Evolutionary conservation across 1,284 basidiomycete genomes (phyloP).

Genomic region (Sphagnurus paluster): DNA sequence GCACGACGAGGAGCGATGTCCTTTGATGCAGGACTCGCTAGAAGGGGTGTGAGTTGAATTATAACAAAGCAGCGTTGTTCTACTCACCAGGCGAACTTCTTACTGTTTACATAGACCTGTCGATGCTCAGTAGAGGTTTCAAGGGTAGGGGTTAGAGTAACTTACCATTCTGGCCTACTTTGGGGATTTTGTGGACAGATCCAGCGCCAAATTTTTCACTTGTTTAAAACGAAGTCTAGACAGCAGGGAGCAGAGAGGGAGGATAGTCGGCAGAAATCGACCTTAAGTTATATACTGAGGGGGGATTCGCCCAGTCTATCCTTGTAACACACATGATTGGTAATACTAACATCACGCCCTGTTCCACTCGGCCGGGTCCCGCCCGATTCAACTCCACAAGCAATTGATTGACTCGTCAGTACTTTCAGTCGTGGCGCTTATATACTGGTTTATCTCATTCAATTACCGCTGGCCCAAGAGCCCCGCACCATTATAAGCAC

Average conservation of each 20-base stretch:
- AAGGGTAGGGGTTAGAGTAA: neutral
- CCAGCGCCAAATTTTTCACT: neutral
- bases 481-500: no score
- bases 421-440: no score
- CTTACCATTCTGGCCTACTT: conserved; percentile 16
- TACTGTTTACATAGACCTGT: conserved; percentile 75
- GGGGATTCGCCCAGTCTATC: no score
- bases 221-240: neutral
- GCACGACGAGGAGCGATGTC: conserved; percentile 83
- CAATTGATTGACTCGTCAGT: no score
- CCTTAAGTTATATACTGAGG: neutral
- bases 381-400: no score
- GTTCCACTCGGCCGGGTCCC: no score
- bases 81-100: conserved; percentile 79
- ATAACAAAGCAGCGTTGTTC: neutral
- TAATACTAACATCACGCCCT: neutral
- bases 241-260: neutral
- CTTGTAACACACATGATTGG: no score
- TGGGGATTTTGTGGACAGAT: neutral
- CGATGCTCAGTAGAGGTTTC: conserved; percentile 1
- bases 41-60: conserved; percentile 4
- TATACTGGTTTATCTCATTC: no score
- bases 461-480: no score
- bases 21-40: conserved; percentile 88
- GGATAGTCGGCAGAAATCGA: neutral